Percentiles rank a stretch among this genome's conserved stretches.
Conservation (phyloP, 495 filamentous ascomycete genomes). For the Extremus antarcticus region DNA sequence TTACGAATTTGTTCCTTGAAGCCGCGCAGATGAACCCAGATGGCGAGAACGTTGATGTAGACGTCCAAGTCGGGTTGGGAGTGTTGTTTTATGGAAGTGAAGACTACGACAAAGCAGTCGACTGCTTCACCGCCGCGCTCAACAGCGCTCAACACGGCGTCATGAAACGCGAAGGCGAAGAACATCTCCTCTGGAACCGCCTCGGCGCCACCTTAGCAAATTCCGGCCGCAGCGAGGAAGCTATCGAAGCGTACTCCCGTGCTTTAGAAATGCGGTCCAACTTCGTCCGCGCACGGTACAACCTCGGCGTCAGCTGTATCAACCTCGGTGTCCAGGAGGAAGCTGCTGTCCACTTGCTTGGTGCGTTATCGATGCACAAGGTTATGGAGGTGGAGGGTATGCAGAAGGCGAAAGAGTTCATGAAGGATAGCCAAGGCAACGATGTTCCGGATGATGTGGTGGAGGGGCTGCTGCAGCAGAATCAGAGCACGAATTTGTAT, state of each 20-base stretch:
- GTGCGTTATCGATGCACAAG: constrained; percentile 92
- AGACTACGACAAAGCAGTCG: constrained; percentile 95
- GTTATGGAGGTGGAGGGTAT: constrained; percentile 76
- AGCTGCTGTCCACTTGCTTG: constrained; percentile 88
- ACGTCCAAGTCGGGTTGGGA: constrained; percentile 93
- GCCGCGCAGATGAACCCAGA: constrained; percentile 84
- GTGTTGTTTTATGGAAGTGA: constrained; percentile 97
- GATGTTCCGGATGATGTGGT: constrained; percentile 56
- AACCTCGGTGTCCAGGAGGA: constrained; percentile 92
- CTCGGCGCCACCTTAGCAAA: constrained; percentile 95
- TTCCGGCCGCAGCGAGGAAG: constrained; percentile 82
- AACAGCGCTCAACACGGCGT: constrained; percentile 67
- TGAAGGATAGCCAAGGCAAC: constrained; percentile 21
- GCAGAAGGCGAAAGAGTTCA: constrained; percentile 59
- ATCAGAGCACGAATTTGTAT: constrained; percentile 90
- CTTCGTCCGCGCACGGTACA: constrained; percentile 94
- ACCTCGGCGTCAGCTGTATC: constrained; percentile 91
- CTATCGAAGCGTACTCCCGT: constrained; percentile 90
- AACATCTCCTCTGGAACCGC: constrained; percentile 95
- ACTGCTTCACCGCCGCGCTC: constrained; percentile 90
- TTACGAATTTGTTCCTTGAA: constrained; percentile 80
- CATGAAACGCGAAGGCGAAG: constrained; percentile 60
- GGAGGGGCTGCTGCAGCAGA: constrained; percentile 75
- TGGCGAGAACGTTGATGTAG: constrained; percentile 86
- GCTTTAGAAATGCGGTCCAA: constrained; percentile 81